These are phyloP conservation scores for Schwanniomyces vanrijiae DNA, from an alignment of 805 yeast species.

Conservation along the genomic window DNA sequence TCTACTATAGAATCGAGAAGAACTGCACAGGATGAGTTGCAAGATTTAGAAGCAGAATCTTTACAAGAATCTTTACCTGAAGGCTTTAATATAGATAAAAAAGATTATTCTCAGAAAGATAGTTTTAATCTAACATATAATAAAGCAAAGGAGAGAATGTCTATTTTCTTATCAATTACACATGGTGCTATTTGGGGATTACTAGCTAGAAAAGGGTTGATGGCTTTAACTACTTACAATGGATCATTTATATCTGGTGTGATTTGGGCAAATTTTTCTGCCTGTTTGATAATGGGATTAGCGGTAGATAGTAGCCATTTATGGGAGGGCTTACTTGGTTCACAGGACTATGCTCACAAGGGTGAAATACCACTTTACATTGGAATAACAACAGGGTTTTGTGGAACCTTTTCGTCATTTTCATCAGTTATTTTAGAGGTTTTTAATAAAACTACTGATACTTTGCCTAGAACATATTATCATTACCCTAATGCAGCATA, in stretches of 20 bases:
- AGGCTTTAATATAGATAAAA: conserved; percentile 16
- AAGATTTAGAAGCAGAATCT: conserved; percentile 22
- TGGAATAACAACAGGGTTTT: conserved; percentile 75
- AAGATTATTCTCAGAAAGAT: neutral
- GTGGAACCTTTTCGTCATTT: conserved; percentile 82
- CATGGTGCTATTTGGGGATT: conserved; percentile 49
- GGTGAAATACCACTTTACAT: conserved; percentile 49
- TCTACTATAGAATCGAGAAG: conserved; percentile 7
- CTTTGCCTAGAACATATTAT: conserved; percentile 28
- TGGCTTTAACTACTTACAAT: conserved; percentile 49
- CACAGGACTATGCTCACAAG: conserved; percentile 21
- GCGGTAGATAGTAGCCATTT: conserved; percentile 29
- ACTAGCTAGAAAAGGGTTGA: conserved; percentile 56
- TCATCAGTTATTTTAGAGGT: conserved; percentile 62
- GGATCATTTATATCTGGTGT: conserved; percentile 59
- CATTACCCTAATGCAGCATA: conserved; percentile 64
- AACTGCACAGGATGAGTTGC: conserved; percentile 15
- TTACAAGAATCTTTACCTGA: conserved; percentile 23
- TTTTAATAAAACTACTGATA: conserved; percentile 49
- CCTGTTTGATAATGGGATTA: conserved; percentile 71
- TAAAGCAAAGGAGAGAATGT: neutral
- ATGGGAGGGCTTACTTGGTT: conserved; percentile 19
- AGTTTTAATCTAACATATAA: neutral
- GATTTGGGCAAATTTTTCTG: conserved; percentile 76
- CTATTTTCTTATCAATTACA: conserved; percentile 17